A percentile compares a stretch with the other conserved stretches of the same genome.
Conservation (phyloP, 371 early-diverging fungal genomes). For the Mucor saturninus region DNA sequence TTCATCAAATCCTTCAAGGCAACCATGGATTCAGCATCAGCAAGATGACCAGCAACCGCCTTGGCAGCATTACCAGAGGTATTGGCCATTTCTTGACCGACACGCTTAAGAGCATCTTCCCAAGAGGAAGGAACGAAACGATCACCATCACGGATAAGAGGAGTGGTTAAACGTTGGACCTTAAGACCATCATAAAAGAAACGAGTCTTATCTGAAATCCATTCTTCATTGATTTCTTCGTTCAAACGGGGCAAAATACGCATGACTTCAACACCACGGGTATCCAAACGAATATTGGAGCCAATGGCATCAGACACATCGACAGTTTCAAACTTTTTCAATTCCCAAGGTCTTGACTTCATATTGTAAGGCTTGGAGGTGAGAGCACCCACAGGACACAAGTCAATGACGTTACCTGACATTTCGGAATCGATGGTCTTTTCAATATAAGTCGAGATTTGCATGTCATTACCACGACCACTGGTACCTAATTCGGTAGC, state of each 20-base stretch:
- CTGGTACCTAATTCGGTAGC: conserved; percentile 94
- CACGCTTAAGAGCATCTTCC: conserved; percentile 83
- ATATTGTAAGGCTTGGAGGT: conserved; percentile 97
- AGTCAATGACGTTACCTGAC: conserved; percentile 97
- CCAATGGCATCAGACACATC: conserved; percentile 95
- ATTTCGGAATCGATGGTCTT: conserved; percentile 90
- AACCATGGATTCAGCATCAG: conserved; percentile 84
- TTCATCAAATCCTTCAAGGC: conserved; percentile 95
- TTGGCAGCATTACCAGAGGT: conserved; percentile 67
- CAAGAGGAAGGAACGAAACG: conserved; percentile 86
- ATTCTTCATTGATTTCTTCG: conserved; percentile 97
- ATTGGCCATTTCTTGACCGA: conserved; percentile 69
- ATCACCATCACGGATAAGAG: conserved; percentile 86
- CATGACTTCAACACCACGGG: conserved; percentile 96
- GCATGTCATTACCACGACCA: conserved; percentile 97
- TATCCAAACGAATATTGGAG: conserved; percentile 92
- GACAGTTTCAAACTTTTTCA: conserved; percentile 93
- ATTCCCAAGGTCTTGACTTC: conserved; percentile 95
- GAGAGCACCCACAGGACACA: conserved; percentile 98
- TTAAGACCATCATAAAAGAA: conserved; percentile 95
- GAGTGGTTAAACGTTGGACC: conserved; percentile 92
- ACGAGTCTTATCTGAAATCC: conserved; percentile 98
- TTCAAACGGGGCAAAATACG: conserved; percentile 93
- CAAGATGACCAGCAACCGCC: conserved; percentile 93
- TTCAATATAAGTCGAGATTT: conserved; percentile 96